Conservation (phyloP, 768 basidiomycete genomes). For the Collybiopsis luxurians region DNA sequence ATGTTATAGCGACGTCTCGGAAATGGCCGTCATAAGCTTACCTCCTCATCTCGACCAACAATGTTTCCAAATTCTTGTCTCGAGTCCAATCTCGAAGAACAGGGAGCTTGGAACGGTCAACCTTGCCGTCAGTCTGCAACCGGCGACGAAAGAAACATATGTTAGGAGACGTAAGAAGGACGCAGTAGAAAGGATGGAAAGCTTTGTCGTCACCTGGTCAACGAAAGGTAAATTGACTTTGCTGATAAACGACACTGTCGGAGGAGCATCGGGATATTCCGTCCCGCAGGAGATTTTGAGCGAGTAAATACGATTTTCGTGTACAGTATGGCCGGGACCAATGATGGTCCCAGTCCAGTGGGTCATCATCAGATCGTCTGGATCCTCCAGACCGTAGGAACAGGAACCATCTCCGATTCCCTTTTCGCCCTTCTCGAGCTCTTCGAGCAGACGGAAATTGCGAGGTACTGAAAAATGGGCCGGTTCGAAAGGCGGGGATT, state of each 20-base stretch:
- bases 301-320: conserved; percentile 98
- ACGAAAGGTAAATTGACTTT: conserved; percentile 95
- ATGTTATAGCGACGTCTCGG: conserved; percentile 1
- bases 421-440: conserved; percentile 99
- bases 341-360: conserved; percentile 99
- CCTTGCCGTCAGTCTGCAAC: conserved; percentile 56
- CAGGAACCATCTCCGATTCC: conserved; percentile 98
- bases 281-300: conserved; percentile 86
- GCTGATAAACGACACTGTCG: conserved; percentile 81
- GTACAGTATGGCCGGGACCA: conserved; percentile 96
- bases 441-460: conserved; percentile 95
- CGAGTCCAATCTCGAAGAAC: conserved; percentile 77
- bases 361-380: conserved; percentile 96
- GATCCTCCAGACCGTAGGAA: conserved; percentile 93
- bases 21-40: conserved; percentile 33
- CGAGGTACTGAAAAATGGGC: conserved; percentile 73
- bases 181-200: not conserved
- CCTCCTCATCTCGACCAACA: conserved; percentile 93
- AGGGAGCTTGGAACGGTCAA: conserved; percentile 68
- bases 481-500: not conserved
- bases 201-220: conserved; percentile 29
- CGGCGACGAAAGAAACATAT: not conserved
- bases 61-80: conserved; percentile 77
- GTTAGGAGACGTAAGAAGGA: not conserved
- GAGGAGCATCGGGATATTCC: conserved; percentile 73